phyloP scores from a whole-genome alignment of 164 flowering plant species.

The Magnolia kwangsiensis region DNA sequence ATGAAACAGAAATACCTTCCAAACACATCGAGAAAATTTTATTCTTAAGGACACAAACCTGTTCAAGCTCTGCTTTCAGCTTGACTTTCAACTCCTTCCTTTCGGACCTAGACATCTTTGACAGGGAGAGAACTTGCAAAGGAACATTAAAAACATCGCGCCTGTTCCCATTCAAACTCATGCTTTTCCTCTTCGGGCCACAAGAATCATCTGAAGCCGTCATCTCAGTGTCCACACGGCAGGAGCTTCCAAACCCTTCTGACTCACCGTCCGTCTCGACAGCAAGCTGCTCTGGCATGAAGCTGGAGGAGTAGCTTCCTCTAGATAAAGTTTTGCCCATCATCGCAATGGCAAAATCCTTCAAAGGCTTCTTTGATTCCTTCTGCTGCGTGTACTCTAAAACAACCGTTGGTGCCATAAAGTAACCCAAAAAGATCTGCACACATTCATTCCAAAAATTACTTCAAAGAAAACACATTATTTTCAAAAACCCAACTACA shows the following conservation, averaged over 20 bases:
- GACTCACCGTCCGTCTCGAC: conserved; percentile 68
- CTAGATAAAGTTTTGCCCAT: conserved; percentile 66
- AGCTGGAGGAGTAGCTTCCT: conserved; percentile 54
- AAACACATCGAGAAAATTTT: conserved; percentile 23
- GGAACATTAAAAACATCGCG: conserved; percentile 54
- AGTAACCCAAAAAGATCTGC: conserved; percentile 32
- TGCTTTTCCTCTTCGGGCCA: conserved; percentile 60
- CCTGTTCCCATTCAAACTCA: conserved; percentile 48
- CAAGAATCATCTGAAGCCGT: conserved; percentile 57
- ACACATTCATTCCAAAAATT: conserved; percentile 51
- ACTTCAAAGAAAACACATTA: conserved; percentile 59
- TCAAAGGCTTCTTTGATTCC: conserved; percentile 32
- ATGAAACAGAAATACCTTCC: conserved; percentile 28
- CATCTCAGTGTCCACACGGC: conserved; percentile 47
- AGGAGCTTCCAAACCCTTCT: conserved; percentile 73
- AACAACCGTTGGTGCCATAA: conserved; percentile 63
- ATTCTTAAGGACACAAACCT: conserved; percentile 41
- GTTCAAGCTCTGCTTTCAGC: conserved; percentile 67
- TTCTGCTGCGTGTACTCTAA: conserved; percentile 50
- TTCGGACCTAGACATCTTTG: conserved; percentile 55
- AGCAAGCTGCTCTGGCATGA: conserved; percentile 58
- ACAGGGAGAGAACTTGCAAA: conserved; percentile 43
- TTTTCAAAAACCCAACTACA: conserved; percentile 29
- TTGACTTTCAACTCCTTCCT: conserved; percentile 48
- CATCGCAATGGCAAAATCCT: conserved; percentile 18